Percentiles rank a stretch among this genome's conserved stretches.
These are phyloP conservation scores for Hypoxylon rubiginosum DNA, from an alignment of 2,329 filamentous ascomycete species.

Conservation along the genomic window DNA sequence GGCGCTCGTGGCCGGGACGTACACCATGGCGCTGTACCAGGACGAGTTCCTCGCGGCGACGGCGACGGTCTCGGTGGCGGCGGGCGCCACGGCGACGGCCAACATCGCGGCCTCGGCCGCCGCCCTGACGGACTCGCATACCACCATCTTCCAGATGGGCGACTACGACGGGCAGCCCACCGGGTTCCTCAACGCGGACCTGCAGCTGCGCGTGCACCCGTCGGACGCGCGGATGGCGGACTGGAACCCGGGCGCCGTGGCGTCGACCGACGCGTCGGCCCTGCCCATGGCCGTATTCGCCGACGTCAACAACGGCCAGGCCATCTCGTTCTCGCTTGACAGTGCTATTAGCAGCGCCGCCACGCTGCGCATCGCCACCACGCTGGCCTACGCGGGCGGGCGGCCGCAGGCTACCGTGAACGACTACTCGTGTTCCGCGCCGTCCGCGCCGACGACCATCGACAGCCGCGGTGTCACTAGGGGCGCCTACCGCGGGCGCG, in stretches of 20 bases:
- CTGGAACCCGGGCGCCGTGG: conserved; percentile 66
- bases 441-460: conserved; percentile 60
- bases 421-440: conserved; percentile 49
- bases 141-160: conserved; percentile 67
- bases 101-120: conserved; percentile 60
- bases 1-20: conserved; percentile 70
- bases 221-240: conserved; percentile 66
- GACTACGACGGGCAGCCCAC: conserved; percentile 69
- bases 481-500: conserved; percentile 69
- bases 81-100: conserved; percentile 61
- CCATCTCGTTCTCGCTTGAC: conserved; percentile 58
- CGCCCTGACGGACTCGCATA: conserved; percentile 55
- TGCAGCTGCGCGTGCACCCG: conserved; percentile 70
- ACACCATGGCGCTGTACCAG: conserved; percentile 71
- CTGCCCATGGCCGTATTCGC: conserved; percentile 72
- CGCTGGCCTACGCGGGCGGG: conserved; percentile 67
- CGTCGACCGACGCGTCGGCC: conserved; percentile 59
- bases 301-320: conserved; percentile 59
- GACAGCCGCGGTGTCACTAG: conserved; percentile 69
- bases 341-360: conserved; percentile 59
- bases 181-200: conserved; percentile 70
- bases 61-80: conserved; percentile 59
- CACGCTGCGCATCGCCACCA: conserved; percentile 69
- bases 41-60: conserved; percentile 66
- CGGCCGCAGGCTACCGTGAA: conserved; percentile 62